Evolutionary conservation across 495 filamentous ascomycete species (phyloP), one percentile per base, ranked within the genome.

Genomic region (Cercophora newfieldiana): DNA sequence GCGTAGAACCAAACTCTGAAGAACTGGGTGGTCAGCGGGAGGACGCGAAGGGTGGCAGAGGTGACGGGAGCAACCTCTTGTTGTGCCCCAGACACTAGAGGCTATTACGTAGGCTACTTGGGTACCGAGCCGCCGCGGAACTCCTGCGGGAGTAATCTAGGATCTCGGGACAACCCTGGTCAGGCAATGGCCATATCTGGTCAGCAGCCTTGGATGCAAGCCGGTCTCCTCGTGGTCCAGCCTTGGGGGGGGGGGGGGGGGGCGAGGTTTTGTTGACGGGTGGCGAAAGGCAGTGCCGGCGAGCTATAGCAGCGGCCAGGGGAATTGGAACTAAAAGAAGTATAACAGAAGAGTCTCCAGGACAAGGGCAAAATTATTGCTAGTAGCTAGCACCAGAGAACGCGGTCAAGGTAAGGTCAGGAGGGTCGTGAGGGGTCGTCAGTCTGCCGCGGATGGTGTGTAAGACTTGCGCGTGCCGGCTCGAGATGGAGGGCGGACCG

Each of bases 11-110:
- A 59, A 47, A 47, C 29, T 65, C 48, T 66, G 26, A 54, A 49
- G 22, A 2, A 1, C 21, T 47, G 24, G 63, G 51, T 71, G 65
- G 66, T 73, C 51, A 73, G 73, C 62, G 57, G 59, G 31, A 49
- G 60, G 53, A 63, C 58, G 21, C 44, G 55, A 53, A 29, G 33
- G 47, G 68, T 66, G 69, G 69, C 66, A 44, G 57, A 16, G 62
- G 55, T 58, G 59, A 66, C 60, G 56, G 65, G 67, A 68, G 63
- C 64, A 70, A 68, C 66, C 70, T 74, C 64, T 61, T 33, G 66
- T 22, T 21, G 64, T 67, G 29, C 60, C 14, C 59, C 60, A 14
- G 57, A 59, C 44, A 61, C 56, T 59, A 63, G 47, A 61, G 29
- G 30, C 31, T 61, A 59, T 65, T 71, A 49, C 37, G 63, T 63